Conservation (phyloP, 78 protist species). For the Corallochytrium limacisporum region DNA sequence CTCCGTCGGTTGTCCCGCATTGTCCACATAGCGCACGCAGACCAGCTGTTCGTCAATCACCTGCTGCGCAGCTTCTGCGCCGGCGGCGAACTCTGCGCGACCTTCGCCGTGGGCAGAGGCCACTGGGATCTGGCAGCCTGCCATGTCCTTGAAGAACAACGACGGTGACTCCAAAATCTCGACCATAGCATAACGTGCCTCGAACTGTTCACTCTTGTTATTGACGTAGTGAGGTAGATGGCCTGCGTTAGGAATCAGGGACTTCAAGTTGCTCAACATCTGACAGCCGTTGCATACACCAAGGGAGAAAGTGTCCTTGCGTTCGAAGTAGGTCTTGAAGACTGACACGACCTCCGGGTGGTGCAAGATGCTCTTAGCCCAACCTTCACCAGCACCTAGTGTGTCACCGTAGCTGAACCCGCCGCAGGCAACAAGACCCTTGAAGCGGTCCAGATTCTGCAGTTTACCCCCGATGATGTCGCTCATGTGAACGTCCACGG, state of each 20-base stretch:
- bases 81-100: slow-evolving; percentile 25
- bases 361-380: slow-evolving; percentile 3
- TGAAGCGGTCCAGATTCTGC: slow-evolving; percentile 38
- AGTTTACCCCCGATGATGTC: slow-evolving; percentile 47
- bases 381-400: slow-evolving; percentile 73
- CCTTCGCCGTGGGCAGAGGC: slow-evolving; percentile 87
- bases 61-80: not conserved
- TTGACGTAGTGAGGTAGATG: slow-evolving; percentile 64
- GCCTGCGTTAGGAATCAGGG: slow-evolving; percentile 14
- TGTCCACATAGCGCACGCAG: slow-evolving; percentile 64
- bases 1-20: slow-evolving; percentile 40
- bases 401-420: slow-evolving; percentile 80
- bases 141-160: slow-evolving; percentile 49
- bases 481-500: slow-evolving; percentile 62
- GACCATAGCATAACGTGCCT: slow-evolving; percentile 48
- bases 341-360: not conserved
- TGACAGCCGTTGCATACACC: slow-evolving; percentile 95
- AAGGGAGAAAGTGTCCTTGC: slow-evolving; percentile 75
- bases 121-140: slow-evolving; percentile 39
- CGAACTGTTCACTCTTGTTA: slow-evolving; percentile 71
- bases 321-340: slow-evolving; percentile 45
- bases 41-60: not conserved
- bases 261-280: slow-evolving; percentile 26
- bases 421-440: slow-evolving; percentile 78
- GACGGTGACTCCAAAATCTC: slow-evolving; percentile 26